Base-by-base conservation (phyloP, 2,329 filamentous ascomycete species). In the Cladobotryum mycophilum region DNA sequence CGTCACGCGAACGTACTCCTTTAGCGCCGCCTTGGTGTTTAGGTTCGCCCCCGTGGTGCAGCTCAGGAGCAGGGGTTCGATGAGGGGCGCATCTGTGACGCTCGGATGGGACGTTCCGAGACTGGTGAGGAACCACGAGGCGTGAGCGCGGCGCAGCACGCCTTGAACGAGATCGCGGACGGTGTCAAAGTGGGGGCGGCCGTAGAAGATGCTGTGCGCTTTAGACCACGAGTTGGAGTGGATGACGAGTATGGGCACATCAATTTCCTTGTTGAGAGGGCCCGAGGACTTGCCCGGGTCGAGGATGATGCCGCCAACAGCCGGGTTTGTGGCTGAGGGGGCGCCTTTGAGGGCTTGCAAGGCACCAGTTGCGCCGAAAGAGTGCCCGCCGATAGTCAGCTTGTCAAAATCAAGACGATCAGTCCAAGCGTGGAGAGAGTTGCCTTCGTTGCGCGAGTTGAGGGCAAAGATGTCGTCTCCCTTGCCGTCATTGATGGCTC, bases 271-370 rank as follows among this genome's bases (percentile, higher is more conserved):
- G 65, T 86, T 86, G 11, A 86, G 69, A 0, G 72, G 78, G 1
- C 84, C 84, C 54, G 77, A 82, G 2, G 70, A 67, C 63, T 87
- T 87, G 47, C 84, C 84, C 0, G 84, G 83, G 61, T 87, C 84
- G 30, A 87, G 72, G 45, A 81, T 73, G 53, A 87, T 76, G 17
- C 73, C 82, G 3, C 77, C 81, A 1, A 74, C 70, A 54, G 83
- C 76, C 0, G 49, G 60, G 57, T 53, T 70, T 51, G 43, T 55
- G 70, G 7, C 70, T 4, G 54, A 55, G 37, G 61, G 56, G 20
- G 60, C 76, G 35, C 68, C 70, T 47, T 76, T 76, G n/a, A 85
- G 69, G 3, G 79, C 76, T 52, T 82, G 80, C 17, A 86, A 69
- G 0, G 80, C 82, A 3, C 79, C 75, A 0, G 84, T 86, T 2